Evolutionary conservation across 176 grass and related monocot species (phyloP), one percentile per base, ranked within the genome.

Genomic region (Zoysia pacifica): DNA sequence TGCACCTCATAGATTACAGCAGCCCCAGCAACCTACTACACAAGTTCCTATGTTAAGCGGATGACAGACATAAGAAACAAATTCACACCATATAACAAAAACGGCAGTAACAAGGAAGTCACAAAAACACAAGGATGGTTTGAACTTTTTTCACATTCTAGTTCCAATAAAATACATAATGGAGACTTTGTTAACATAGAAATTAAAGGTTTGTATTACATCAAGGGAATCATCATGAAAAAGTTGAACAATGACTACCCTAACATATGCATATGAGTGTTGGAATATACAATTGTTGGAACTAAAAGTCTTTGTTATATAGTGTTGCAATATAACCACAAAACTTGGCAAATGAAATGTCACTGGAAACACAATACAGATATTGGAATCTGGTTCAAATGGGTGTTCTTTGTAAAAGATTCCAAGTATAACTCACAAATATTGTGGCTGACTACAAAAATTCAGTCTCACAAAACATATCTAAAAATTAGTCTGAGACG

Each of bases 1-100:
- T 93, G 91, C 68, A 93, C 91, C 78, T 93, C 87, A 87, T 82
- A 93, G 39, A 90, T 87, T 36, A 93, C 79, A 68, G 82, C 91
- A 79, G 50, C 84, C 5, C 84, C 91, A 82, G 81, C 87, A 81
- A 93, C 91, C 91, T 90, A 87, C 73, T 79, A 89, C 36, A 80
- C 63, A 80, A 84, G 48, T 54, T 84, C 44, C 44, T 74, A 80
- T 53, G 12, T 77, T 48, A 41, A 81, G 48, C 58, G 44, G 72
- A 50, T 42, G 68, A 11, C 5, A 36, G 70, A 19, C 7, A 68
- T 28, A 20, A 62, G 59, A 62, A 73, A 58, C 9, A 63, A 20
- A 61, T 42, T 14, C 56, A 77, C 69, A 77, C 43, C 71, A 65
- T 38, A 65, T 65, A 67, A 66, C 44, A 52, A 66, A 50, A 63